A percentile compares a stretch with the other conserved stretches of the same genome.
Evolutionary conservation across 352 stramenopile species (phyloP).

Genomic region (Saprolegnia parasitica): DNA sequence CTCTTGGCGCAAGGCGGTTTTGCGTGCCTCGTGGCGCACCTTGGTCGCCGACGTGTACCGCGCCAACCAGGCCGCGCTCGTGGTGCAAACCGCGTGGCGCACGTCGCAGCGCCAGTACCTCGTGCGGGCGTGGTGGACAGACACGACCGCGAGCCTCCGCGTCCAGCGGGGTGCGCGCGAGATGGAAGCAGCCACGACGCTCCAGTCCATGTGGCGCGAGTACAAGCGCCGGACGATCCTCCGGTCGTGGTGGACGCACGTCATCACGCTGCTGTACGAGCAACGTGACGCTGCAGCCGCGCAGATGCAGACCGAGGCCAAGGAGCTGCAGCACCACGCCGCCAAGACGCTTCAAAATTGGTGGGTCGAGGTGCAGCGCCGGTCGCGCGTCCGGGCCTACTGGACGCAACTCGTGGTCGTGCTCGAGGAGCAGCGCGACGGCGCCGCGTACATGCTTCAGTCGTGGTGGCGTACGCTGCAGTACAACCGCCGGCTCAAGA

Average conservation of each 20-base stretch:
- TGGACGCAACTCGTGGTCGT: neutral
- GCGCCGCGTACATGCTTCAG: neutral
- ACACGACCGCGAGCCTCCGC: neutral
- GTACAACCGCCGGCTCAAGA: neutral
- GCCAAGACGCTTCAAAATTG: slow-evolving; percentile 1
- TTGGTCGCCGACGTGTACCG: neutral
- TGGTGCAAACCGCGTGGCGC: neutral
- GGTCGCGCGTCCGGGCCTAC: neutral
- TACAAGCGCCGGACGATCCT: neutral
- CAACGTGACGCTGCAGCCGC: neutral
- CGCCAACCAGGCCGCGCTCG: neutral
- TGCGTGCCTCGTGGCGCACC: too few relatives aligned
- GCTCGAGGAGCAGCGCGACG: neutral
- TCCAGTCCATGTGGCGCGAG: slow-evolving; percentile 5
- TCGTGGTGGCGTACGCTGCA: slow-evolving; percentile 8
- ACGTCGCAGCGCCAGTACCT: neutral
- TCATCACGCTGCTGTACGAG: neutral
- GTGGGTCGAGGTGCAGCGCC: neutral
- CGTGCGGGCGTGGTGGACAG: neutral
- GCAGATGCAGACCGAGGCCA: neutral
- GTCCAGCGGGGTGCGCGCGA: neutral
- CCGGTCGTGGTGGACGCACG: slow-evolving; percentile 7
- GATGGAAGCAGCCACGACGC: neutral
- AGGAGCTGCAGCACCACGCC: neutral
- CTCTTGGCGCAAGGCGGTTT: too few relatives aligned